These are phyloP conservation scores for Ascochyta clinopodiicola DNA, from an alignment of 2,329 filamentous ascomycete species.

Conservation along the genomic window DNA sequence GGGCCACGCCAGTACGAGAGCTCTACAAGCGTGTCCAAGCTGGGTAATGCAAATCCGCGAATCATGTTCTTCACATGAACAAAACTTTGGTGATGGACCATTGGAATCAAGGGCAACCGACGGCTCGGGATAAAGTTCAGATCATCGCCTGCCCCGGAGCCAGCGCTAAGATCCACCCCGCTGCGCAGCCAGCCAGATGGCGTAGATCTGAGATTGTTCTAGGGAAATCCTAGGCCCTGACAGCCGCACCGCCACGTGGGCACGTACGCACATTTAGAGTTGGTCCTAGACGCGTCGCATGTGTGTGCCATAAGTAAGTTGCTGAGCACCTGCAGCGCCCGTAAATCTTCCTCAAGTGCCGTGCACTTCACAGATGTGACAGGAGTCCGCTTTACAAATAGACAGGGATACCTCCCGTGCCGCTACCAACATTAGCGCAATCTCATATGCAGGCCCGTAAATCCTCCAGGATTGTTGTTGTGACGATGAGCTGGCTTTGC, in stretches of 20 bases:
- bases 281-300: neutral
- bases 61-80: slow-evolving; percentile 11
- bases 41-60: slow-evolving; percentile 5
- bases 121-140: slow-evolving; percentile 25
- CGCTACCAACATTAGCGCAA: slow-evolving; percentile 14
- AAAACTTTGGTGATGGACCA: slow-evolving; percentile 14
- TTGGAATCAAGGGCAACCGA: slow-evolving; percentile 11
- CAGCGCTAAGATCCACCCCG: slow-evolving; percentile 20
- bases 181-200: slow-evolving; percentile 13
- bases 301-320: neutral
- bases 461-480: slow-evolving; percentile 15
- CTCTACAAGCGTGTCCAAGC: slow-evolving; percentile 5
- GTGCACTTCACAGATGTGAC: neutral
- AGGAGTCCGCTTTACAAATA: neutral
- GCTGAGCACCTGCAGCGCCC: neutral
- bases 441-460: slow-evolving; percentile 4
- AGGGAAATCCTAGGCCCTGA: slow-evolving; percentile 23
- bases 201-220: slow-evolving; percentile 9
- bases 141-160: slow-evolving; percentile 27
- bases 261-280: slow-evolving; percentile 4
- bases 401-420: slow-evolving; percentile 10
- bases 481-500: slow-evolving; percentile 11
- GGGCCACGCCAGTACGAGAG: slow-evolving; percentile 21
- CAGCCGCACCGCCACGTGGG: slow-evolving; percentile 15
- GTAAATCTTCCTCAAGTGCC: neutral